Percentiles rank a stretch among this genome's conserved stretches.
These are phyloP conservation scores for Knufia petricola DNA, from an alignment of 2,329 filamentous ascomycete genomes.

Conservation along the genomic window DNA sequence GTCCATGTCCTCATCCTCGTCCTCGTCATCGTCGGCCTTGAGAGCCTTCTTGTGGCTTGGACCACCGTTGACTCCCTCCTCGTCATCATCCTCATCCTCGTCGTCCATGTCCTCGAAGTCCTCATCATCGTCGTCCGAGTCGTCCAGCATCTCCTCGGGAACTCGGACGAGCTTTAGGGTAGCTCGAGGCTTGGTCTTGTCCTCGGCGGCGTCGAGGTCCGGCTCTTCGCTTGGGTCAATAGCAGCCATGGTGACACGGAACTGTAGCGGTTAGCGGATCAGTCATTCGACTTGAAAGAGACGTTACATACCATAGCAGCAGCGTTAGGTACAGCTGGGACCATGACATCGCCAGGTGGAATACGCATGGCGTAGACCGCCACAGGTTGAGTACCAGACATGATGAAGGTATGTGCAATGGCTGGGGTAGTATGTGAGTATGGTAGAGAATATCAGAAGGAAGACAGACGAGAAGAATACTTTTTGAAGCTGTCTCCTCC, in stretches of 20 bases:
- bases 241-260: slow-evolving; percentile 97
- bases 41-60: slow-evolving; percentile 24
- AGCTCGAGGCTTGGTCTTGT: slow-evolving; percentile 56
- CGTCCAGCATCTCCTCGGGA: slow-evolving; percentile 49
- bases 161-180: slow-evolving; percentile 86
- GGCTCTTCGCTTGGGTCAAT: slow-evolving; percentile 77
- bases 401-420: slow-evolving; percentile 17
- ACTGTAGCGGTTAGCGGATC: slow-evolving; percentile 43
- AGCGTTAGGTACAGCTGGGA: slow-evolving; percentile 68
- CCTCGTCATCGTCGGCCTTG: slow-evolving; percentile 47
- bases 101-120: slow-evolving; percentile 55
- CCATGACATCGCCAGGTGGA: slow-evolving; percentile 70
- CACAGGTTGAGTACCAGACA: slow-evolving; percentile 49
- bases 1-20: slow-evolving; percentile 67
- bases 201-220: slow-evolving; percentile 54
- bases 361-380: slow-evolving; percentile 89
- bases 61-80: slow-evolving; percentile 37
- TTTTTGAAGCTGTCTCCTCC: background rate
- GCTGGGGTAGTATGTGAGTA: background rate
- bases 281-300: slow-evolving; percentile 2
- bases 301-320: slow-evolving; percentile 65
- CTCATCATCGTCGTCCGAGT: slow-evolving; percentile 46
- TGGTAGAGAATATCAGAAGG: background rate
- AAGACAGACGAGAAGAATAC: too few species aligned
- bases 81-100: slow-evolving; percentile 40